Conservation (phyloP, 768 basidiomycete species). For the Neoboletus brunneissimus region DNA sequence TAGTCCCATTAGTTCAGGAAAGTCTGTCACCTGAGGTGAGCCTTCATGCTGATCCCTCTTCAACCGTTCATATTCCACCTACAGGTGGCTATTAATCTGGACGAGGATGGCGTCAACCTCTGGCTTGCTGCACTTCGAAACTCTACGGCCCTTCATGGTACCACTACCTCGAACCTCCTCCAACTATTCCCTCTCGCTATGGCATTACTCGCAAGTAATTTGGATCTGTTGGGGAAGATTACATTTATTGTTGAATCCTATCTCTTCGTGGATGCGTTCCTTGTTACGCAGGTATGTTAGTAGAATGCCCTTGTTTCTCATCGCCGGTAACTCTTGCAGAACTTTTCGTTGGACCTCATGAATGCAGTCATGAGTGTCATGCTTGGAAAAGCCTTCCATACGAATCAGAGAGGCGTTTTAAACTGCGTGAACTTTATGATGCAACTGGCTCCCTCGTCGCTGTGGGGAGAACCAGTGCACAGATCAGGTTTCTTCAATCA, state of each 20-base stretch:
- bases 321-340: constrained; percentile 36
- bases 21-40: constrained; percentile 57
- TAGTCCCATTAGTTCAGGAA: constrained; percentile 64
- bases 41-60: constrained; percentile 1
- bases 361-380: constrained; percentile 52
- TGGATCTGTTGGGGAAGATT: constrained; percentile 71
- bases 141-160: constrained; percentile 48
- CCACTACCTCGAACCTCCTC: constrained; percentile 51
- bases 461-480: constrained; percentile 77
- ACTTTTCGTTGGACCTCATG: constrained; percentile 55
- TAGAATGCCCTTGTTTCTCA: background rate
- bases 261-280: constrained; percentile 62
- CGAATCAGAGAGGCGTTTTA: constrained; percentile 66
- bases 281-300: constrained; percentile 58
- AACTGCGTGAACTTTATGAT: constrained; percentile 55
- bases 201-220: constrained; percentile 58
- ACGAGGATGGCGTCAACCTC: constrained; percentile 73
- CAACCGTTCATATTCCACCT: constrained; percentile 2
- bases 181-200: constrained; percentile 66
- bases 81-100: constrained; percentile 66
- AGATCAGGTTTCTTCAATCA: constrained; percentile 68
- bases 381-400: constrained; percentile 42
- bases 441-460: constrained; percentile 56
- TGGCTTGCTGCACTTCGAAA: constrained; percentile 75
- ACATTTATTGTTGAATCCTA: constrained; percentile 74